Percentiles rank a stretch among this genome's conserved stretches.
Conservation (phyloP, 306 rosid genomes). For the Ammopiptanthus mongolicus region DNA sequence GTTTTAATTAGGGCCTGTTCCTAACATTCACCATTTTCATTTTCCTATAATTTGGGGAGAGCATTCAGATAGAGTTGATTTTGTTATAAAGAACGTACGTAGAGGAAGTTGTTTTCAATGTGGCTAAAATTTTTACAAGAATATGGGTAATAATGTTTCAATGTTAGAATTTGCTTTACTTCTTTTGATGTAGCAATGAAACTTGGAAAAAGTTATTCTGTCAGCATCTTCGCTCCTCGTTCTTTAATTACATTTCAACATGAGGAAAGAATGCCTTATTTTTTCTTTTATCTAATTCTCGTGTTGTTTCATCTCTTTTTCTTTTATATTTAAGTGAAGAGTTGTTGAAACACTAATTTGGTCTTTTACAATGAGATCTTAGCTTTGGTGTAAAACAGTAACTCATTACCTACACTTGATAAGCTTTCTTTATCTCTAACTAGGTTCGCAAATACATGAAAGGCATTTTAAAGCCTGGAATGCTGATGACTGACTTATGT, state of each 20-base stretch:
- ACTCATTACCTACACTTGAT: neutral
- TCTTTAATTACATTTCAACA: neutral
- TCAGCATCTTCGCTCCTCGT: neutral
- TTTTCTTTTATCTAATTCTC: neutral
- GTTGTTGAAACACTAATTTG: neutral
- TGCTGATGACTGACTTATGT: conserved; percentile 91
- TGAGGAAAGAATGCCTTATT: neutral
- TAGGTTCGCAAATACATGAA: conserved; percentile 86
- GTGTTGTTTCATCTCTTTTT: neutral
- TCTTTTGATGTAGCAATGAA: neutral
- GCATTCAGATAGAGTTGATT: neutral
- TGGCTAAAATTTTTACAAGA: neutral
- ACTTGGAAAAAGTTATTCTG: neutral
- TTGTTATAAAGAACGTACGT: neutral
- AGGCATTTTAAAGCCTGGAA: conserved; percentile 85
- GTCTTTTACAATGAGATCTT: neutral
- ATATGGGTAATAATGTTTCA: neutral
- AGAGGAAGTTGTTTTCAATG: neutral
- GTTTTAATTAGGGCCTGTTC: too few species aligned
- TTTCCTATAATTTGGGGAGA: neutral
- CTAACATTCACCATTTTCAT: too few species aligned
- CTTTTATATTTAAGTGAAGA: neutral
- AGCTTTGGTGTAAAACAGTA: neutral
- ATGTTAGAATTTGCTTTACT: neutral
- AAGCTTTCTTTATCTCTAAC: conserved; percentile 24